These are phyloP conservation scores for Hygrophorus pudorinus DNA, from an alignment of 768 basidiomycete genomes.

Conservation along the genomic window DNA sequence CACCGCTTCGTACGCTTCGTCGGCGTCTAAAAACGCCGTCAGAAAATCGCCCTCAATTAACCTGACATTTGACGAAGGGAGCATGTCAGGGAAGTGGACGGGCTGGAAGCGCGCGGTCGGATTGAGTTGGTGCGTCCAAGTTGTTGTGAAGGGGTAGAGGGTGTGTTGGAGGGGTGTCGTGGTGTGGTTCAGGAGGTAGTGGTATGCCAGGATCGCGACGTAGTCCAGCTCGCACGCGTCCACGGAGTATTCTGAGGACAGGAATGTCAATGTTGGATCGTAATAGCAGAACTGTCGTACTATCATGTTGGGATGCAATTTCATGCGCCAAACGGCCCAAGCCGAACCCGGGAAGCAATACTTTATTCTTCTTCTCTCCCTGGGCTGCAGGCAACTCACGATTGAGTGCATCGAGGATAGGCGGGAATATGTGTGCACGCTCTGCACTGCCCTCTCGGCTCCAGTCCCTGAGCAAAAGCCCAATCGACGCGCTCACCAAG, in stretches of 20 bases:
- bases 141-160: slow-evolving; percentile 2
- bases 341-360: not conserved
- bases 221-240: slow-evolving; percentile 2
- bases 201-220: slow-evolving; percentile 1
- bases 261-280: not conserved
- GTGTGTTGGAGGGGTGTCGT: slow-evolving; percentile 1
- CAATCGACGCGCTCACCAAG: not conserved
- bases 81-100: not conserved
- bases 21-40: not conserved
- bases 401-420: slow-evolving; percentile 1
- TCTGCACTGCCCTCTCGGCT: not conserved
- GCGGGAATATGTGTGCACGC: not conserved
- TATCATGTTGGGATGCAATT: not conserved
- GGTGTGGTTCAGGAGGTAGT: not conserved
- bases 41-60: slow-evolving; percentile 2
- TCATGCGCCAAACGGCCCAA: slow-evolving; percentile 3
- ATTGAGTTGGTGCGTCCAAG: slow-evolving; percentile 2
- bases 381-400: not conserved
- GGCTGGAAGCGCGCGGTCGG: not conserved
- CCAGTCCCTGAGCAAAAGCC: slow-evolving; percentile 2
- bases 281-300: not conserved
- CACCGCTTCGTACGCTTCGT: slow-evolving; percentile 3
- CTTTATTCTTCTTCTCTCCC: not conserved
- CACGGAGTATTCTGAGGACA: not conserved
- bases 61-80: not conserved